Percentiles rank a stretch among this genome's conserved stretches.
These are phyloP conservation scores for Claviceps sp. DNA, from an alignment of 2,329 filamentous ascomycete species.

Conservation along the genomic window DNA sequence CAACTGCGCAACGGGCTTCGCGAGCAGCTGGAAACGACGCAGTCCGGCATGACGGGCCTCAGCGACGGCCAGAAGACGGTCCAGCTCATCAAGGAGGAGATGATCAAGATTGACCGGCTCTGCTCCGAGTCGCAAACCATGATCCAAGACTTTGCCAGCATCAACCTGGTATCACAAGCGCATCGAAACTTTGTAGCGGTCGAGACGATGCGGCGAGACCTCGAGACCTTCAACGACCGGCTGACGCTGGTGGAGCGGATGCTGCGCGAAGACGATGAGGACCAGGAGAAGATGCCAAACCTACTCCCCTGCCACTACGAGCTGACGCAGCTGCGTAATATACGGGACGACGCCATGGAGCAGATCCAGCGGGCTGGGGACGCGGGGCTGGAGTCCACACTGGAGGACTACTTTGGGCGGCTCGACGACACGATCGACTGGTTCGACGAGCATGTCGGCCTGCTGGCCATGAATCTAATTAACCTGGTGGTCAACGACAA, in stretches of 20 bases:
- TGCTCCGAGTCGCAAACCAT: conserved; percentile 96
- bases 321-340: conserved; percentile 81
- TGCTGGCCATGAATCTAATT: conserved; percentile 81
- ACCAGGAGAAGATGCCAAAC: conserved; percentile 84
- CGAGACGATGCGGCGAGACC: conserved; percentile 80
- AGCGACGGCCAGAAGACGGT: conserved; percentile 85
- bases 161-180: conserved; percentile 83
- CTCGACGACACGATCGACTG: conserved; percentile 80
- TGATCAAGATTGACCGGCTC: conserved; percentile 95
- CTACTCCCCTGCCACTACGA: conserved; percentile 82
- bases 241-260: conserved; percentile 64
- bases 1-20: conserved; percentile 79
- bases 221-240: conserved; percentile 75
- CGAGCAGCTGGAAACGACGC: conserved; percentile 88
- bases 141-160: conserved; percentile 90
- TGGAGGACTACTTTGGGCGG: conserved; percentile 80
- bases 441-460: conserved; percentile 91
- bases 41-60: conserved; percentile 81
- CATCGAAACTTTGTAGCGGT: conserved; percentile 94
- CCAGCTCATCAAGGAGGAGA: conserved; percentile 89
- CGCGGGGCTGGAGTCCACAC: conserved; percentile 59
- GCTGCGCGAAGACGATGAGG: conserved; percentile 69
- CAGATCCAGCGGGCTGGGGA: conserved; percentile 76
- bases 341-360: conserved; percentile 90
- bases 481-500: conserved; percentile 77